A percentile compares a stretch with the other conserved stretches of the same genome.
These are phyloP conservation scores for Scleroderma bovista DNA, from an alignment of 768 basidiomycete species.

Conservation along the genomic window DNA sequence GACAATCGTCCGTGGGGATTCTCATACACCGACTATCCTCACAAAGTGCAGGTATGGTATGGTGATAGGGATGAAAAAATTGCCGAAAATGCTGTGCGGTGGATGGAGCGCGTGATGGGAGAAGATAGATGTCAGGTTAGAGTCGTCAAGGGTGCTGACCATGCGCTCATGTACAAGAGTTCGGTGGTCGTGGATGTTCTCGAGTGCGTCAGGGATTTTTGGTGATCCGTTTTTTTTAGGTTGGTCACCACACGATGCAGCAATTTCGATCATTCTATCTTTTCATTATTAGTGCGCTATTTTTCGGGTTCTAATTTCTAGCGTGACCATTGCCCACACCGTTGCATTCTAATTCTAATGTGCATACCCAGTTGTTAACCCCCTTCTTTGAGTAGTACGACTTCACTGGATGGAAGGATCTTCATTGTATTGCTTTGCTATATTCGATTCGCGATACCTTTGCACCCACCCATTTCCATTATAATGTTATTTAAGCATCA, in stretches of 20 bases:
- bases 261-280: conserved; percentile 7
- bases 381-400: conserved; percentile 9
- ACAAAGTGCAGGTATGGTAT: conserved; percentile 82
- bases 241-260: conserved; percentile 1
- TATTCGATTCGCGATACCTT: conserved; percentile 21
- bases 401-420: conserved; percentile 17
- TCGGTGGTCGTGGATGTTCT: conserved; percentile 81
- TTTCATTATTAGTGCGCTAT: conserved; percentile 12
- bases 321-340: conserved; percentile 4
- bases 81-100: conserved; percentile 81
- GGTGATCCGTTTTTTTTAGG: conserved; percentile 27
- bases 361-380: conserved; percentile 11
- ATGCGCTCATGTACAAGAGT: conserved; percentile 90
- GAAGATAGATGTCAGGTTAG: conserved; percentile 69
- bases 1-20: conserved; percentile 89
- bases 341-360: conserved; percentile 16
- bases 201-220: conserved; percentile 59
- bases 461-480: conserved; percentile 5
- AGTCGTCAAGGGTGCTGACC: conserved; percentile 84
- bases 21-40: conserved; percentile 74
- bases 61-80: conserved; percentile 94
- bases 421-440: conserved; percentile 25
- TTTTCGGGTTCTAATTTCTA: conserved; percentile 3
- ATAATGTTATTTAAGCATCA: conserved; percentile 30
- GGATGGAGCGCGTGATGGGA: conserved; percentile 87